Conservation (phyloP, 2,329 filamentous ascomycete species). For the Catunica adiposa region DNA sequence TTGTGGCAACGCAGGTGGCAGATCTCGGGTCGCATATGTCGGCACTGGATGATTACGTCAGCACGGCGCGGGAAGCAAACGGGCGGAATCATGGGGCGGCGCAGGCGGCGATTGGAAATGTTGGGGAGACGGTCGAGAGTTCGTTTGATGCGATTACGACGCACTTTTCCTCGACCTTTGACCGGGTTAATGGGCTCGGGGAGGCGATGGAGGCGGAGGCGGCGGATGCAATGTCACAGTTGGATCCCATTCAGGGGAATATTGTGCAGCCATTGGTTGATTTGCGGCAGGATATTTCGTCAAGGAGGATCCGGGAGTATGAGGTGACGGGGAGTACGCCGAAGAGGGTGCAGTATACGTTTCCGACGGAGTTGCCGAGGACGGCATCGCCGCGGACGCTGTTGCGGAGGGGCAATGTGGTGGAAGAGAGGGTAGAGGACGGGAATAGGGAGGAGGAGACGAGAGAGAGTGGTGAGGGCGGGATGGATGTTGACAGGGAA, state of each 20-base stretch:
- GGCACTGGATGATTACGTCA: constrained; percentile 78
- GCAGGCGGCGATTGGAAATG: constrained; percentile 42
- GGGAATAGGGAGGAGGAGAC: constrained; percentile 16
- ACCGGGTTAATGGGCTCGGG: constrained; percentile 51
- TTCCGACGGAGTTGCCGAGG: constrained; percentile 59
- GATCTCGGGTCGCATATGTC: constrained; percentile 81
- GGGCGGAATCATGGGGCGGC: constrained; percentile 58
- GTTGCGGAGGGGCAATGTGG: constrained; percentile 20
- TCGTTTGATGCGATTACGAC: constrained; percentile 54
- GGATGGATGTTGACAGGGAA: constrained; percentile 15
- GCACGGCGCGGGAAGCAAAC: constrained; percentile 66
- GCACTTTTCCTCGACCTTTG: constrained; percentile 53
- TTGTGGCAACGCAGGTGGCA: constrained; percentile 75
- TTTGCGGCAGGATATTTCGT: constrained; percentile 52
- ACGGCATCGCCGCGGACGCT: constrained; percentile 39
- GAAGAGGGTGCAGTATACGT: constrained; percentile 64
- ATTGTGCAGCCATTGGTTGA: constrained; percentile 53
- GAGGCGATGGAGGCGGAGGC: constrained; percentile 48
- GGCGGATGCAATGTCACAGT: constrained; percentile 37
- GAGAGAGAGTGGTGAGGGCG: constrained; percentile 9
- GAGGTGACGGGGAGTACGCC: constrained; percentile 73
- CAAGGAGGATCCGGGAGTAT: constrained; percentile 59
- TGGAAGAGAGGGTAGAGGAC: constrained; percentile 15
- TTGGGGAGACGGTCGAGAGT: constrained; percentile 52
- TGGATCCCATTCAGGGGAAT: constrained; percentile 42